Conservation (phyloP, 495 filamentous ascomycete species). For the Tuber umbilicatum region DNA sequence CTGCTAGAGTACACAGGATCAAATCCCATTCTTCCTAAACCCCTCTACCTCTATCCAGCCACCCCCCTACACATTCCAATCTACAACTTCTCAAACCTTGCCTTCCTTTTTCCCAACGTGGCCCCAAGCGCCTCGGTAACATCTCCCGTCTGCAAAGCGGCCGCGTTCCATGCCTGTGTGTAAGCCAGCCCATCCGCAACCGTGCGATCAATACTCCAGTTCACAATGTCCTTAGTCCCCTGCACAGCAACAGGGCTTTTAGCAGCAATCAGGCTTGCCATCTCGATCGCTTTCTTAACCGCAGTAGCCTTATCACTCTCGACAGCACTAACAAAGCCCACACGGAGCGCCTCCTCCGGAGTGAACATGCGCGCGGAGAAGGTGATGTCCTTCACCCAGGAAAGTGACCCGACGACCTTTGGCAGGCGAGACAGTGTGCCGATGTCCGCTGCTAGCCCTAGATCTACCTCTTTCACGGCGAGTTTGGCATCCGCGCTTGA, state of each 20-base stretch:
- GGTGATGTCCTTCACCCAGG: conserved; percentile 89
- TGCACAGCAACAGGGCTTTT: conserved; percentile 92
- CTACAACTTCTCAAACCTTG: conserved; percentile 81
- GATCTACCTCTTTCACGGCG: conserved; percentile 89
- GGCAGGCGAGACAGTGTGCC: conserved; percentile 81
- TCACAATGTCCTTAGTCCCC: conserved; percentile 88
- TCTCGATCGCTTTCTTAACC: conserved; percentile 56
- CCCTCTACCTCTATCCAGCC: not conserved
- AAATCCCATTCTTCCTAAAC: not conserved
- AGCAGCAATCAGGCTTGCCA: conserved; percentile 60
- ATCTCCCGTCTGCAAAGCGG: conserved; percentile 74
- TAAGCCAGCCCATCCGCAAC: conserved; percentile 77
- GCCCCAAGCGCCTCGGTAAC: conserved; percentile 64
- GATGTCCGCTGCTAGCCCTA: conserved; percentile 88
- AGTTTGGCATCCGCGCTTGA: conserved; percentile 59
- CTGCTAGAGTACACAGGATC: not conserved
- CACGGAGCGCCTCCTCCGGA: conserved; percentile 68
- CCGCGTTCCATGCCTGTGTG: conserved; percentile 79
- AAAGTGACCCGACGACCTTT: conserved; percentile 66
- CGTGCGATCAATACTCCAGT: conserved; percentile 71
- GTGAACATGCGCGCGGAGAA: conserved; percentile 70
- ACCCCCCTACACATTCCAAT: not conserved
- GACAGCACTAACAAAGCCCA: conserved; percentile 81
- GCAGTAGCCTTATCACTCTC: conserved; percentile 58
- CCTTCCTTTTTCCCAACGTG: conserved; percentile 70